These are phyloP conservation scores for Acacia melanoxylon DNA, from an alignment of 306 rosid species.

Conservation along the genomic window DNA sequence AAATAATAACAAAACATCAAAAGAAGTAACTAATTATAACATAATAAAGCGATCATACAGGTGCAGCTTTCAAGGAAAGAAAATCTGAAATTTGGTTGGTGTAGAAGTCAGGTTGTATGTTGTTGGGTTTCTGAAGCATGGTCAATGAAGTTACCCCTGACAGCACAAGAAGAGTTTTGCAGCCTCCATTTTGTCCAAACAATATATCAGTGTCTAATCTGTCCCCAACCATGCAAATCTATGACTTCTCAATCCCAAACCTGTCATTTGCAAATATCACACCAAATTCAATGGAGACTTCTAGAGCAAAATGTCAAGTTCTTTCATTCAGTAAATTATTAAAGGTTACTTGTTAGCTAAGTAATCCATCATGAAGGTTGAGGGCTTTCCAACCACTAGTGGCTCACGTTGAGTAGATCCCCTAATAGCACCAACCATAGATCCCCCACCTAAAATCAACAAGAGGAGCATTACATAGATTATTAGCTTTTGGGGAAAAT, in stretches of 20 bases:
- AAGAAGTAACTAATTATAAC: too few relatives aligned
- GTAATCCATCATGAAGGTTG: too few relatives aligned
- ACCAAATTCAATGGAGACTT: constrained; percentile 10
- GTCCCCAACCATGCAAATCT: constrained; percentile 99
- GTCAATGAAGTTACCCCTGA: constrained; percentile 79
- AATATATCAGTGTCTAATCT: constrained; percentile 92
- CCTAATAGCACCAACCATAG: too few relatives aligned
- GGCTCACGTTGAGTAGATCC: too few relatives aligned
- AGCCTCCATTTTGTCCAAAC: constrained; percentile 97
- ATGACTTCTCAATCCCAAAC: constrained; percentile 88
- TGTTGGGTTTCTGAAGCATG: constrained; percentile 75
- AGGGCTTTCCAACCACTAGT: too few relatives aligned
- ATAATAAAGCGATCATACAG: constrained; percentile 46
- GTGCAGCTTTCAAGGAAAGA: constrained; percentile 71
- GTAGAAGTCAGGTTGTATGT: constrained; percentile 89
- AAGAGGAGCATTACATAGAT: too few relatives aligned
- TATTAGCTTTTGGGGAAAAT: too few relatives aligned
- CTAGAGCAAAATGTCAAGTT: neutral
- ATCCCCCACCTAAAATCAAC: too few relatives aligned
- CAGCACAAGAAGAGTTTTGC: constrained; percentile 94
- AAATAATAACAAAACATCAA: too few relatives aligned
- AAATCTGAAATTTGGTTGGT: constrained; percentile 89
- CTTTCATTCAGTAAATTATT: too few relatives aligned
- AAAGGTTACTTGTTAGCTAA: too few relatives aligned
- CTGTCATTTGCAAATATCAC: constrained; percentile 44